A percentile compares a stretch with the other conserved stretches of the same genome.
These are phyloP conservation scores for Boletus coccyginus DNA, from an alignment of 768 basidiomycete genomes.

Conservation along the genomic window DNA sequence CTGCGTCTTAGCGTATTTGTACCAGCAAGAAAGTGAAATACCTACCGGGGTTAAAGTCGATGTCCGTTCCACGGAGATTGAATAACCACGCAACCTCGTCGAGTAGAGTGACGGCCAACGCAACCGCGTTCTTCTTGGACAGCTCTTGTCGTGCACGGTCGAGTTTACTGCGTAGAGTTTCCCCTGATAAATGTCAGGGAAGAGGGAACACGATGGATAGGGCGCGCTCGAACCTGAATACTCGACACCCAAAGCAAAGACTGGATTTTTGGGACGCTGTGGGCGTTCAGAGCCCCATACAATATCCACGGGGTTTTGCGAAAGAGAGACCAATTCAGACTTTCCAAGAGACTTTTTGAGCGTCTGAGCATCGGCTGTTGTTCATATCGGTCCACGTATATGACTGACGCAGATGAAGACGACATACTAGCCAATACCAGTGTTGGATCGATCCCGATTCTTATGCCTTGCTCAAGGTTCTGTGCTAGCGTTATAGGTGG, in stretches of 20 bases:
- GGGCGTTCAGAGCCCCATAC: constrained; percentile 75
- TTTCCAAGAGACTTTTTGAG: constrained; percentile 56
- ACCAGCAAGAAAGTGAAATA: not conserved
- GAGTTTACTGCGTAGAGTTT: constrained; percentile 67
- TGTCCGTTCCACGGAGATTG: constrained; percentile 90
- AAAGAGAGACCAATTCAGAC: constrained; percentile 66
- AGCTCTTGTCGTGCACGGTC: constrained; percentile 61
- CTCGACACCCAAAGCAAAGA: constrained; percentile 69
- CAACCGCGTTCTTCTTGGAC: constrained; percentile 50
- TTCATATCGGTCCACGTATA: not conserved
- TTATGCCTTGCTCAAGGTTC: constrained; percentile 58
- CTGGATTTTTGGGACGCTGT: constrained; percentile 57
- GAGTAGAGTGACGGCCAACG: constrained; percentile 79
- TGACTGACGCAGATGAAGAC: constrained; percentile 12
- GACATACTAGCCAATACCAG: constrained; percentile 62
- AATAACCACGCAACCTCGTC: constrained; percentile 96
- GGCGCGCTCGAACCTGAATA: constrained; percentile 54
- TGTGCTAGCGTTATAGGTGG: constrained; percentile 23
- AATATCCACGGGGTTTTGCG: constrained; percentile 71
- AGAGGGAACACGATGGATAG: not conserved
- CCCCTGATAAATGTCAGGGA: constrained; percentile 38
- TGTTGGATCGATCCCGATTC: constrained; percentile 81
- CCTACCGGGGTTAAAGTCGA: constrained; percentile 78
- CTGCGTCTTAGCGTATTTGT: not conserved
- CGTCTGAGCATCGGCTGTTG: constrained; percentile 60